Evolutionary conservation across 2,329 filamentous ascomycete genomes (phyloP), one percentile per base, ranked within the genome.

Genomic region (Penicillium hordei): DNA sequence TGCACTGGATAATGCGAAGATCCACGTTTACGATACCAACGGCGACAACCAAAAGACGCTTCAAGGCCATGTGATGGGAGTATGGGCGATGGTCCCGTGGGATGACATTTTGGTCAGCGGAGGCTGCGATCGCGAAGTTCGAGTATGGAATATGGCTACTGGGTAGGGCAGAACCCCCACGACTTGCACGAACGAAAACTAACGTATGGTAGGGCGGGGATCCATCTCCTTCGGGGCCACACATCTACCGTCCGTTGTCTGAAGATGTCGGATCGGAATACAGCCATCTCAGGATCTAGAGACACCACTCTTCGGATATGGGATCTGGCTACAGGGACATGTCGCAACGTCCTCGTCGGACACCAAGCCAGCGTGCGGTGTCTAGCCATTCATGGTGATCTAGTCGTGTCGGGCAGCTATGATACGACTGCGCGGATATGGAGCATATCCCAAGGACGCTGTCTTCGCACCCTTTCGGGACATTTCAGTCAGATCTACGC

Each of bases 81-180:
- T 99, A 21, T 99, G 94, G 94, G 94, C 94, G 48, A 97, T 99
- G 93, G 92, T 99, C 25, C 94, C 94, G 7, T 97, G 93, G 90
- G 93, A 91, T 59, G 93, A 99, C 73, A 89, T 91, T 52, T 82
- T 99, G 60, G 94, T 99, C 59, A 97, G 92, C 68, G 94, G 94
- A 68, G 94, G 94, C 6, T 99, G 94, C 73, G 94, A 99, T 78
- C 86, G 94, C 60, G 94, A 99, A 72, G 94, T 99, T 29, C 85
- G 94, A 57, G 94, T 99, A 6, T 99, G 94, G 94, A 90, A 99
- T 70, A 87, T 99, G 81, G 87, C 88, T 50, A 96, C 91, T 60
- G 94, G 93, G 91, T 95, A 84, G 68, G 71, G 59, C 63, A 36
- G 13, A 13, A 55, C 44, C 76, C 15, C n/a, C 33, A 42, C 12